phyloP scores from a whole-genome alignment of 78 protist species.

The Creolimax fragrantissima region DNA sequence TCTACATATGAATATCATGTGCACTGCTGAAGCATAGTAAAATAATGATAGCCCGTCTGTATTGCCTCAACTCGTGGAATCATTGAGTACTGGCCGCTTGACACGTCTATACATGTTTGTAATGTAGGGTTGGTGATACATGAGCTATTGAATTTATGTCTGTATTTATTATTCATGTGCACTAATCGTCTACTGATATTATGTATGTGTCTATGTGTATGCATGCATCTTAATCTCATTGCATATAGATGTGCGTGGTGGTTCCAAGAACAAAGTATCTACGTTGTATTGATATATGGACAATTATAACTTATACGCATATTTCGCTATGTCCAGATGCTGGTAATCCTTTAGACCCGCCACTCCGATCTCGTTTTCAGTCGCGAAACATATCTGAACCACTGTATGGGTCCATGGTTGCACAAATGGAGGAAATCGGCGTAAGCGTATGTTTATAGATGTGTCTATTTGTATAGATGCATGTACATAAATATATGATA shows the following conservation, averaged over 20 bases:
- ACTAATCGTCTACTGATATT: too few relatives aligned
- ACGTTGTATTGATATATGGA: background rate
- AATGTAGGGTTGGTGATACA: too few relatives aligned
- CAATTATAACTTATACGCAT: background rate
- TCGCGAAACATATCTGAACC: constrained; percentile 8
- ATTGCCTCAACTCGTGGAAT: too few relatives aligned
- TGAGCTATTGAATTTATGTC: too few relatives aligned
- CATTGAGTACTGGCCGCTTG: too few relatives aligned
- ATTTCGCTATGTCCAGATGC: background rate
- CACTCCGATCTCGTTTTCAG: constrained; percentile 73
- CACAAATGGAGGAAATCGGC: background rate
- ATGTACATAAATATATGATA: background rate
- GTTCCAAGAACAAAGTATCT: too few relatives aligned
- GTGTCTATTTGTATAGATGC: background rate
- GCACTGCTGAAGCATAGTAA: too few relatives aligned
- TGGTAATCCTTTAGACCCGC: constrained; percentile 74
- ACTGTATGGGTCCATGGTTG: background rate
- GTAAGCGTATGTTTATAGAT: background rate
- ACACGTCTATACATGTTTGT: too few relatives aligned
- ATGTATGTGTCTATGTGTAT: background rate
- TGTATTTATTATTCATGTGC: too few relatives aligned
- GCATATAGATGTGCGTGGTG: background rate
- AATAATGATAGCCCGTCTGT: too few relatives aligned
- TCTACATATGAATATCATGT: background rate
- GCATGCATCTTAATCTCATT: background rate